Conservation (phyloP, 225 moss, liverwort and hornwort genomes). For the Antitrichia curtipendula region DNA sequence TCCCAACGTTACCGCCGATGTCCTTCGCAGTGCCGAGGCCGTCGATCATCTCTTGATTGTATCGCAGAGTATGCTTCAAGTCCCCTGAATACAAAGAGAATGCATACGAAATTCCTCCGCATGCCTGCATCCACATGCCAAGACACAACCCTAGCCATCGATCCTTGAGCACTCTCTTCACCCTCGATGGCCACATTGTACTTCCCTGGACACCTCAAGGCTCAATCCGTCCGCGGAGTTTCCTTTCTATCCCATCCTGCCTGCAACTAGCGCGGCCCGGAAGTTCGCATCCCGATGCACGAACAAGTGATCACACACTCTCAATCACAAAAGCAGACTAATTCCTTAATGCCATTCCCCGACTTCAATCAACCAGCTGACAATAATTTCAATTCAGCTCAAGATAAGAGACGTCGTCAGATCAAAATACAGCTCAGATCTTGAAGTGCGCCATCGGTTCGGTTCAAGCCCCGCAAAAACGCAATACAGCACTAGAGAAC, state of each 20-base stretch:
- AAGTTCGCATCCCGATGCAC: not conserved
- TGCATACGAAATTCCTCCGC: constrained; percentile 94
- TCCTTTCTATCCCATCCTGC: constrained; percentile 19
- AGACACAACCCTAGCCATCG: constrained; percentile 91
- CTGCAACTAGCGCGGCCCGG: not conserved
- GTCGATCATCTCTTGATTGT: constrained; percentile 96
- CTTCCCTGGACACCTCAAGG: not conserved
- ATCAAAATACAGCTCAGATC: not conserved
- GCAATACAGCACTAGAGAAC: not conserved
- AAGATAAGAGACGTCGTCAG: not conserved
- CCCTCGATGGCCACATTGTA: constrained; percentile 30
- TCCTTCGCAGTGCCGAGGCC: constrained; percentile 93
- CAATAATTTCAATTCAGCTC: not conserved
- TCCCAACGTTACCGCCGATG: constrained; percentile 93
- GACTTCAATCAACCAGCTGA: not conserved
- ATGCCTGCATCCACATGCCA: constrained; percentile 99
- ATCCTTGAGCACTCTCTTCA: constrained; percentile 55
- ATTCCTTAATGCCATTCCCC: not conserved
- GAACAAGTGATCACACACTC: not conserved
- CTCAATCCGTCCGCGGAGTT: not conserved
- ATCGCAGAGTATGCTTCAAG: constrained; percentile 71
- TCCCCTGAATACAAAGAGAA: constrained; percentile 93
- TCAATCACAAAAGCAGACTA: not conserved
- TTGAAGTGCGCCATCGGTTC: not conserved
- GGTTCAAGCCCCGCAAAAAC: not conserved